These are phyloP conservation scores for Rhinocladiella similis DNA, from an alignment of 2,329 filamentous ascomycete species.

Conservation along the genomic window DNA sequence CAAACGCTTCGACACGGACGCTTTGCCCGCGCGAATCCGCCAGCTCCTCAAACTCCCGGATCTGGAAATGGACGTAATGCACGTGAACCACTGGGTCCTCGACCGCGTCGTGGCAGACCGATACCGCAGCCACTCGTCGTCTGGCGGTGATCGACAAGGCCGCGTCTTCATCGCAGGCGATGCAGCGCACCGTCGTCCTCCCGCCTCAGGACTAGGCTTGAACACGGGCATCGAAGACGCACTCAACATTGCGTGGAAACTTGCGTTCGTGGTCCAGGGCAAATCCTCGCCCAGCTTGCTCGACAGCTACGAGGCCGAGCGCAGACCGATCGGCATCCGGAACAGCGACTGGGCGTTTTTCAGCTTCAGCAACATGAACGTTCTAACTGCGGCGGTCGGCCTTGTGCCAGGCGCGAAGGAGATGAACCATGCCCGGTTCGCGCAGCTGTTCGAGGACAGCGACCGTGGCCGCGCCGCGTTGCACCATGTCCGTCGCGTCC, in stretches of 20 bases:
- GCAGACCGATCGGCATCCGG: conserved; percentile 33
- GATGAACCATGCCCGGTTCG: conserved; percentile 12
- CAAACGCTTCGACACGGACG: conserved; percentile 9
- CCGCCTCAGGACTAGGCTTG: conserved; percentile 59
- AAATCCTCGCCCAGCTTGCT: conserved; percentile 31
- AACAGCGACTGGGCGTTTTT: conserved; percentile 29
- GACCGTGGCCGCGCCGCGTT: conserved; percentile 9
- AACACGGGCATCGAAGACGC: conserved; percentile 58
- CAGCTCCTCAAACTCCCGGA: conserved; percentile 21
- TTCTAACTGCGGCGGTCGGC: conserved; percentile 24
- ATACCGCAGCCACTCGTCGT: conserved; percentile 19
- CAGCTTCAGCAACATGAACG: conserved; percentile 23
- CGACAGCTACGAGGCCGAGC: conserved; percentile 42
- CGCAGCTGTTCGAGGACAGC: conserved; percentile 16
- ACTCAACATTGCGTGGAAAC: conserved; percentile 57
- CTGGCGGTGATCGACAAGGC: conserved; percentile 10
- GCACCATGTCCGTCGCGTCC: background rate
- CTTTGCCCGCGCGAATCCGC: conserved; percentile 10
- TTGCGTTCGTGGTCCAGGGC: conserved; percentile 36
- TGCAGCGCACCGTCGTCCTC: conserved; percentile 58
- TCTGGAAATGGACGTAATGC: conserved; percentile 25
- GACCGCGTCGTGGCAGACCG: conserved; percentile 19
- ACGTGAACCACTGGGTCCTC: conserved; percentile 24
- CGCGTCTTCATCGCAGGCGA: conserved; percentile 48
- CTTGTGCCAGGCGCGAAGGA: conserved; percentile 20